Base-by-base conservation (phyloP, 768 basidiomycete genomes). In the Mrakia gelida region DNA sequence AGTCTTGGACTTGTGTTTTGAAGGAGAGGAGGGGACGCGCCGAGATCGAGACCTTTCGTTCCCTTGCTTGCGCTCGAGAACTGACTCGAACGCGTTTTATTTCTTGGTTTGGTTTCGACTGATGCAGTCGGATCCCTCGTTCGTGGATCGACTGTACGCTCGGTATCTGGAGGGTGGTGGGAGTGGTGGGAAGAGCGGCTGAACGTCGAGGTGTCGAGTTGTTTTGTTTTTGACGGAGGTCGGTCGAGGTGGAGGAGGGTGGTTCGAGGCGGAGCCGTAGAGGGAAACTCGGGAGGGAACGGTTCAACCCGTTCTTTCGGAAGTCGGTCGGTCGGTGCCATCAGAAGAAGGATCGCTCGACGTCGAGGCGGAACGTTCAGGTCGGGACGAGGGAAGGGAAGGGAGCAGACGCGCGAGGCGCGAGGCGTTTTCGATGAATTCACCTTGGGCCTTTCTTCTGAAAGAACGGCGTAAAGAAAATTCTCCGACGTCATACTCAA, bases 101-200 rank as follows among this genome's bases (percentile, higher is more conserved):
- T 16, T 7, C 13, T 52, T 28, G 21, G 13, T 0, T 52, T 28
- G 59, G 59, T 9, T 54, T 54, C 52, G 45, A 10, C 15, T 10
- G 45, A 45, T 6, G 28, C 71, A 73, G 71, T 43, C 71, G 52
- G 52, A 73, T 38, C 49, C 43, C 10, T 21, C 9, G 30, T 73
- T 73, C 56, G 49, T 73, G 45, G 71, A 73, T 73, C 21, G 49
- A 4, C 52, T 73, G 43, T 73, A 73, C 52, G 21, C 26, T 4
- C 21, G 56, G 71, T 73, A 73, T 73, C 28, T 73, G n/a, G 73
- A 74, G 30, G 73, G 73, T 16, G 73, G 56, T 41, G 68, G 68
- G 34, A 41, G 28, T 41, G 34, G 68, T 34, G 38, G 59, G 59
- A 59, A 18, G 59, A 28, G 59, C 9, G 59, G 26, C 28, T 59